Base-by-base conservation (phyloP, 805 yeast genomes). In the Pichia heedii region DNA sequence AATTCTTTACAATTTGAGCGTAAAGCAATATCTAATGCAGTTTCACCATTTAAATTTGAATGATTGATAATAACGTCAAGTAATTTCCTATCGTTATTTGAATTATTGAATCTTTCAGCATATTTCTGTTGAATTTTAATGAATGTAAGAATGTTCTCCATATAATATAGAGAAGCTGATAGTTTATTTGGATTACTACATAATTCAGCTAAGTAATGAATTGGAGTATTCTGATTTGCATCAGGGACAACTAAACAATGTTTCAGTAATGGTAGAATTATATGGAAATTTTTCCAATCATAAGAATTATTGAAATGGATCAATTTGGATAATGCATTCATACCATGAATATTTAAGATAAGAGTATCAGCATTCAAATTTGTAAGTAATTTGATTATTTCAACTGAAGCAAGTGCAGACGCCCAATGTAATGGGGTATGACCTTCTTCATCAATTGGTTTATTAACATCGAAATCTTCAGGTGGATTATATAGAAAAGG, bases 391-490 rank as follows among this genome's bases (percentile, higher is more conserved):
- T 77, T 78, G 16, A 81, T 71, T 47, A 83, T 67, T 7, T 72
- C 69, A n/a, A 73, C 56, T 46, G 79, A 75, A 1, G 85, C 90
- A 78, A 84, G 74, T 0, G 93, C 81, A 26, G 86, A 73, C 0
- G 94, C 93, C 95, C 95, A 84, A 58, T 84, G 95, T 42, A 84
- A 67, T 1, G 88, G 76, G 0, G 89, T 79, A 55, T 84, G 88
- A 0, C 90, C 90, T 51, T 84, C 93, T 47, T 77, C 78, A 54
- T 84, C 95, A 19, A 84, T 78, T 3, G 81, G 71, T 46, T 74
- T 81, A 56, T 81, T 77, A 41, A 82, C 74, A 51, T 79, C 74
- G 45, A 81, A 76, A 52, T 77, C 75, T 32, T 67, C 63, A 1
- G 90, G 89, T 6, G 84, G 83, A 41, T 68, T 63, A 26, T 68